These are phyloP conservation scores for Nigrospora oryzae DNA, from an alignment of 2,329 filamentous ascomycete species.

Conservation along the genomic window DNA sequence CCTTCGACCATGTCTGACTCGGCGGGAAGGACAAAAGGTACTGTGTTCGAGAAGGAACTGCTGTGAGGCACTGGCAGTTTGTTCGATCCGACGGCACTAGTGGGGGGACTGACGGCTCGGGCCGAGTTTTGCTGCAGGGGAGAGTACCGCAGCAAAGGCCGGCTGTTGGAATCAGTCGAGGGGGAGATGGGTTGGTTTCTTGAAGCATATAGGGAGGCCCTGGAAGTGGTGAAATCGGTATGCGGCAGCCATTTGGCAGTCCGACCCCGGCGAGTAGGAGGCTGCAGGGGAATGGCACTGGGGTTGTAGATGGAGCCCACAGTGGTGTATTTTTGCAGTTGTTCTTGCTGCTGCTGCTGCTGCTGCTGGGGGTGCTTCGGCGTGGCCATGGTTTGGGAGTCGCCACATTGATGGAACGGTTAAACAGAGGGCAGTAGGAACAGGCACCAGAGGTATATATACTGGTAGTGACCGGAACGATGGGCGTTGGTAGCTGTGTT, in stretches of 20 bases:
- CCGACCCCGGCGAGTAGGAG: conserved; percentile 42
- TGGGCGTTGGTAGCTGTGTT: no score
- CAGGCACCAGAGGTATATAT: no score
- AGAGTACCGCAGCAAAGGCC: conserved; percentile 33
- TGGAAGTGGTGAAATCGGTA: conserved; percentile 24
- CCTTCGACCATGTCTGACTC: no score
- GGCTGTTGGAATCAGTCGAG: conserved; percentile 11
- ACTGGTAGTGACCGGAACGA: no score
- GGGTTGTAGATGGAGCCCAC: conserved; percentile 49
- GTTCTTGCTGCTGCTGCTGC: not conserved
- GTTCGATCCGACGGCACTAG: not conserved
- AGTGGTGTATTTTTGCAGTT: conserved; percentile 35
- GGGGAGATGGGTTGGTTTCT: conserved; percentile 13
- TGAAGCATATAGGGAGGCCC: conserved; percentile 25
- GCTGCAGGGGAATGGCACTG: conserved; percentile 35
- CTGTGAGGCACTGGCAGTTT: not conserved
- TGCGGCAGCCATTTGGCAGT: conserved; percentile 30
- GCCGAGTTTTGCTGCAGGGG: conserved; percentile 47
- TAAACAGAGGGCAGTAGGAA: no score
- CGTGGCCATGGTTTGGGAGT: not conserved
- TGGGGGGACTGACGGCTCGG: conserved; percentile 35
- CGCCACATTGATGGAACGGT: no score
- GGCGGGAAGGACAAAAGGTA: not conserved
- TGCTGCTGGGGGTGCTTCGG: conserved; percentile 1
- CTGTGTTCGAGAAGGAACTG: not conserved